Conservation (phyloP, 129 eudicot genomes). For the Flaveria sonorensis region DNA sequence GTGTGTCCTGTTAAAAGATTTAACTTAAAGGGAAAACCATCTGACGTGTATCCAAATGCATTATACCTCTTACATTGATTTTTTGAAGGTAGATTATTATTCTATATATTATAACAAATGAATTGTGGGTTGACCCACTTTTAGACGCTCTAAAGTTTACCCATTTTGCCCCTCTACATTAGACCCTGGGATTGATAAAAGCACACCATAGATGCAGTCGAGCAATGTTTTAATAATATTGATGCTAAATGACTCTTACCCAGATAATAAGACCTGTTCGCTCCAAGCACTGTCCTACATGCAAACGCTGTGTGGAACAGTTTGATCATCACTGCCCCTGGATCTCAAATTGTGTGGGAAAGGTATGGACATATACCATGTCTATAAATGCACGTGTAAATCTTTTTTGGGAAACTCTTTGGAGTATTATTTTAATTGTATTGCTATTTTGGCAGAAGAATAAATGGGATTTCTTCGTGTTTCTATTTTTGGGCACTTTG, state of each 20-base stretch:
- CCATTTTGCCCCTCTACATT: slow-evolving; percentile 11
- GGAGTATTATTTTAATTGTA: not conserved
- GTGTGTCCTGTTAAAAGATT: not conserved
- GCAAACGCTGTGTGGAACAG: slow-evolving; percentile 88
- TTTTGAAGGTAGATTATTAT: not conserved
- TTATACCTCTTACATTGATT: not conserved
- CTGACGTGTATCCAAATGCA: not conserved
- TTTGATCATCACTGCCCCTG: slow-evolving; percentile 99
- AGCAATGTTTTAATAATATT: slow-evolving; percentile 1
- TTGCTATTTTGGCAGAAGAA: slow-evolving; percentile 64
- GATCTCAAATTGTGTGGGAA: slow-evolving; percentile 99
- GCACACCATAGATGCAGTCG: slow-evolving; percentile 9
- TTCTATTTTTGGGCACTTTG: slow-evolving; percentile 69
- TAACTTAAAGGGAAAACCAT: not conserved
- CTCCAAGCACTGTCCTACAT: slow-evolving; percentile 91
- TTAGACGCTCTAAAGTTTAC: not conserved
- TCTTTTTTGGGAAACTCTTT: slow-evolving; percentile 16
- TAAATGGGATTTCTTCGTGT: slow-evolving; percentile 82
- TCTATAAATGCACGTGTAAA: slow-evolving; percentile 1
- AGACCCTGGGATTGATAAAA: not conserved
- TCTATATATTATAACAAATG: not conserved
- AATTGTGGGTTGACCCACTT: slow-evolving; percentile 1
- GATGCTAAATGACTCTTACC: slow-evolving; percentile 16
- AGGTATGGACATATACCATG: slow-evolving; percentile 47
- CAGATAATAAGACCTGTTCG: slow-evolving; percentile 89